Evolutionary conservation across 2,329 filamentous ascomycete species (phyloP).

Genomic region (Ophiocordyceps camponoti-rufipedis): DNA sequence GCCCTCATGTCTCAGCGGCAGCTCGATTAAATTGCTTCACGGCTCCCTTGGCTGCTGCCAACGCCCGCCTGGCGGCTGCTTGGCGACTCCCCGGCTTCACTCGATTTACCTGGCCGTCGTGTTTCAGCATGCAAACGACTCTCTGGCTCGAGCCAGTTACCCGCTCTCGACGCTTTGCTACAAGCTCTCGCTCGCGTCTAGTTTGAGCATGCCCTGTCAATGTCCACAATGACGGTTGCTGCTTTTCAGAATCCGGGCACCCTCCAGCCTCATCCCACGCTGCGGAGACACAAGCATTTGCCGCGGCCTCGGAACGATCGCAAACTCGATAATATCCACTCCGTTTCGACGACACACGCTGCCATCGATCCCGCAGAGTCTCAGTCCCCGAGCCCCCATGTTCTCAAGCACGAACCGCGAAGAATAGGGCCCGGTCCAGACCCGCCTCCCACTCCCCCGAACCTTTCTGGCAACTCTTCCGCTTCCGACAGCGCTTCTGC

Average conservation of each 20-base stretch:
- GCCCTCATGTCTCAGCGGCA: neutral
- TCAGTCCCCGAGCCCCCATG: constrained; percentile 19
- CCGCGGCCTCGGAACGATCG: constrained; percentile 16
- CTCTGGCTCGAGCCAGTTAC: neutral
- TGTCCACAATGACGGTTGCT: constrained; percentile 7
- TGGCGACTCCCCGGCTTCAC: neutral
- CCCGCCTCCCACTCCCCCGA: constrained; percentile 44
- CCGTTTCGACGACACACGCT: constrained; percentile 4
- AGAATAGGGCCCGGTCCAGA: constrained; percentile 26
- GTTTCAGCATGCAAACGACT: neutral
- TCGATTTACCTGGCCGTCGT: neutral
- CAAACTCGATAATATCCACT: constrained; percentile 7
- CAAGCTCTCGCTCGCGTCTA: neutral
- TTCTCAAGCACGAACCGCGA: constrained; percentile 21
- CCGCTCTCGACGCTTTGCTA: neutral
- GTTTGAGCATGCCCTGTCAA: neutral
- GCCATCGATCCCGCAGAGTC: constrained; percentile 9
- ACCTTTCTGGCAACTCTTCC: constrained; percentile 39
- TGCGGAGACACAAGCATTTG: constrained; percentile 27
- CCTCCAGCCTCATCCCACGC: constrained; percentile 13
- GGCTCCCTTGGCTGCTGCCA: neutral
- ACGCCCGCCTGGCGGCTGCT: neutral
- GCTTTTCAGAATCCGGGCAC: neutral
- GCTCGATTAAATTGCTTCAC: neutral
- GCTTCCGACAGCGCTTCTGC: constrained; percentile 32